These are phyloP conservation scores for Eucalyptus shirleyi DNA, from an alignment of 345 rosid genomes.

Conservation along the genomic window DNA sequence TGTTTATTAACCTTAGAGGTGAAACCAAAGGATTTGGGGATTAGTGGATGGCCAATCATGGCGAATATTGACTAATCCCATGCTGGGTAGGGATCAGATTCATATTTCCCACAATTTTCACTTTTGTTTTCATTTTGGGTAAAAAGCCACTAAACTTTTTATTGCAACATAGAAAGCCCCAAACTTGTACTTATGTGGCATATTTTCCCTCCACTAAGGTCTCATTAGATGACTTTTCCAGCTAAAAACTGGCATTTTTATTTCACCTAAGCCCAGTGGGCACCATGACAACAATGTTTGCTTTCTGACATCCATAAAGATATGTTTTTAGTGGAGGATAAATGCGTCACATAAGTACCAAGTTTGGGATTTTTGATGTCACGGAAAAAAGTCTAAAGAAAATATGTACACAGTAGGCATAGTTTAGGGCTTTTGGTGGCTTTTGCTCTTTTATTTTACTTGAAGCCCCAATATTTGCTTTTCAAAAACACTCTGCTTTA, in stretches of 20 bases:
- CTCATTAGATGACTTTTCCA: background rate
- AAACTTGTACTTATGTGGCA: background rate
- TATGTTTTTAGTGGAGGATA: background rate
- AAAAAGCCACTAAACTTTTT: background rate
- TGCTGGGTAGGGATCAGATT: background rate
- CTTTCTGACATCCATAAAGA: background rate
- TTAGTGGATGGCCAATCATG: background rate
- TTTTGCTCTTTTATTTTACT: background rate
- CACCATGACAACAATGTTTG: background rate
- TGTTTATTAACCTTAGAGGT: background rate
- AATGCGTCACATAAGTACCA: background rate
- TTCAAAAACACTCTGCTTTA: background rate
- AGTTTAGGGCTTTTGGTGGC: background rate
- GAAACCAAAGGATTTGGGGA: background rate
- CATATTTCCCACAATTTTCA: background rate
- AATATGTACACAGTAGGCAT: background rate
- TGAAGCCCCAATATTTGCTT: background rate
- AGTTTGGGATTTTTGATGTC: background rate
- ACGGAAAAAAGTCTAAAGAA: background rate
- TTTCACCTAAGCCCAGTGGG: background rate
- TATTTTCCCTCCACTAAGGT: background rate
- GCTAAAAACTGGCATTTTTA: background rate
- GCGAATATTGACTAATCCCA: background rate
- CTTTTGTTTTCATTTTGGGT: background rate
- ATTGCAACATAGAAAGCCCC: background rate